Evolutionary conservation across 1,139 yeast genomes (phyloP), one percentile per base, ranked within the genome.

Genomic region (Chernovozyma sophiae-reginae): DNA sequence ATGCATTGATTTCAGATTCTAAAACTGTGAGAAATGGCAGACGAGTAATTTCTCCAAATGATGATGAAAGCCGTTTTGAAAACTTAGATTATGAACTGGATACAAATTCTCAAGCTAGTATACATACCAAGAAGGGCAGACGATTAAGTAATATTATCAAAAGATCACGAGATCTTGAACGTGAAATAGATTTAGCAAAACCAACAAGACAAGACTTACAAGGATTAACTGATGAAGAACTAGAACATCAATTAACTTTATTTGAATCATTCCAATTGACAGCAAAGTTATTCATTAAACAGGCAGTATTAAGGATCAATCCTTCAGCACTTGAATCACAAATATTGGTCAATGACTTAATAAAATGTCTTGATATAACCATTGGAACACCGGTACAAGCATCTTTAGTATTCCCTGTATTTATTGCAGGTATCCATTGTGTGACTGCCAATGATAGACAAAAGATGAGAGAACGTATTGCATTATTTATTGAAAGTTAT

Each of bases 211-310:
- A 56, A 19, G 81, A 79, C 40, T 55, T 82, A 38, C 56, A 62
- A 7, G 56, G 58, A 17, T 64, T 82, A 40, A 62, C 72, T 1
- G 70, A 73, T 14, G 66, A 67, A 18, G 87, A 83, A 38, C 58
- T 80, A 24, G 84, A 80, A 51, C 63, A 77, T 42, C 94, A 85
- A 49, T 61, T 84, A 36, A 80, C 86, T 1, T 55, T 84, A 31
- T 86, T 85, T 55, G 90, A 83, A 48, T 72, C 81, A 6, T 81
- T 82, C 54, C 89, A 83, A 55, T 53, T 82, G 27, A 76, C 89
- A 26, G 81, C 90, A 1, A 77, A 78, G 47, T 60, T 86, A 29
- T 86, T 81, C 50, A 59, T 86, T 24, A 66, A 80, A 41, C 92
- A 80, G 53, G 72, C 84, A 2, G 80, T 81, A 3, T 55, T 75